Base-by-base conservation (phyloP, 805 yeast genomes). In the Candida morakotiae region DNA sequence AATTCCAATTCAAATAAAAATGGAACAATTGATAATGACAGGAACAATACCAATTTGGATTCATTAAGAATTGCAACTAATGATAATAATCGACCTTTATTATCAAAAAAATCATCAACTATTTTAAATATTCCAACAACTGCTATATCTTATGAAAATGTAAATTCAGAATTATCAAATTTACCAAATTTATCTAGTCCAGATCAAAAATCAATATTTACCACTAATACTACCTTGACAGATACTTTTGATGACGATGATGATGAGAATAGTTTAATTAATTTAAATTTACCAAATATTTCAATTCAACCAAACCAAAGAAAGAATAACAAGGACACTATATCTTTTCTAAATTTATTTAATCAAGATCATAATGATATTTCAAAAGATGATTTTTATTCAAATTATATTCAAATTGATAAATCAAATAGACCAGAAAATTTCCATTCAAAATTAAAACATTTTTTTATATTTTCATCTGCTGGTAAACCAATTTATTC, bases 401-500 rank as follows among this genome's bases (percentile, higher is more conserved):
- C 46, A 1, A 42, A 47, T 15, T 41, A 48, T 29, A 48, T 58
- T 4, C 33, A 34, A 4, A 40, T 47, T 3, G 46, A 45, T 23
- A 55, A 56, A 34, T 18, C 35, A 5, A 26, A 40, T 9, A 43
- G 42, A 19, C 14, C 28, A 4, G 15, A 28, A 1, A 31, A 20
- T 5, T 66, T 68, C 41, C 59, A 55, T 37, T 26, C 40, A 15
- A 67, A 64, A 32, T 47, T 62, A 37, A 87, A 87, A 55, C 94
- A 87, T 42, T 85, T 83, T 51, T 83, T 86, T 47, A 75, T 88
- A 3, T 64, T 88, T 8, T 84, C 95, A 0, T 64, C 80, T 2
- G 95, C 96, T 1, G 96, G 96, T 0, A 88, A 88, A 54, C 95
- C 95, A 2, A 81, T 88, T 5, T 88, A 83, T 57, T 77, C 94